phyloP scores from a whole-genome alignment of 129 eudicot genomes.

The Artemisia tridentata region DNA sequence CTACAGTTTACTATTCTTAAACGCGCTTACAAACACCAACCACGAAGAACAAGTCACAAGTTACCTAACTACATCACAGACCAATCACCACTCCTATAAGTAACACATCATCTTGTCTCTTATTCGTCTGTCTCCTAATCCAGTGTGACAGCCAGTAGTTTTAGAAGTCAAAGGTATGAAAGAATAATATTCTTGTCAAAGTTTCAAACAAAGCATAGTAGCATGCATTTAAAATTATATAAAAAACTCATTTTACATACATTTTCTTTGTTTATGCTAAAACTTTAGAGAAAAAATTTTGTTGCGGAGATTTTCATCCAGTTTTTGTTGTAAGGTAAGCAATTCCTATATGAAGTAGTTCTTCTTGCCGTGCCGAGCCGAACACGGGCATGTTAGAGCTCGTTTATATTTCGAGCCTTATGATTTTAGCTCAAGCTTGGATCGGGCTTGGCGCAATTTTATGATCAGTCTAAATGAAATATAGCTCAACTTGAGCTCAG shows the following conservation, averaged over 20 bases:
- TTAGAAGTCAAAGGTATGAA: background rate
- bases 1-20: background rate
- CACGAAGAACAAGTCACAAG: background rate
- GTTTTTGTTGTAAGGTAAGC: background rate
- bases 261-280: background rate
- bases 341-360: background rate
- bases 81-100: background rate
- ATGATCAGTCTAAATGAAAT: too few relatives aligned
- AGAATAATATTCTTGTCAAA: background rate
- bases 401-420: background rate
- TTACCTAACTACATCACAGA: background rate
- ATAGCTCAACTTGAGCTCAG: too few relatives aligned
- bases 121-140: background rate
- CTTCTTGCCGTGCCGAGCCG: background rate
- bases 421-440: too few relatives aligned
- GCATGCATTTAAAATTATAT: background rate
- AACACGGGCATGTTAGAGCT: background rate
- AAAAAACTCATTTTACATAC: background rate
- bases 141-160: background rate
- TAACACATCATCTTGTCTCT: background rate
- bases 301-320: background rate
- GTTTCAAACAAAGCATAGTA: slow-evolving; percentile 1
- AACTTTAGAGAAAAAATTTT: background rate
- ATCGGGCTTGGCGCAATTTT: too few relatives aligned
- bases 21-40: background rate